Evolutionary conservation across 2,329 filamentous ascomycete genomes (phyloP).

Genomic region (Pyrenophora graminea): DNA sequence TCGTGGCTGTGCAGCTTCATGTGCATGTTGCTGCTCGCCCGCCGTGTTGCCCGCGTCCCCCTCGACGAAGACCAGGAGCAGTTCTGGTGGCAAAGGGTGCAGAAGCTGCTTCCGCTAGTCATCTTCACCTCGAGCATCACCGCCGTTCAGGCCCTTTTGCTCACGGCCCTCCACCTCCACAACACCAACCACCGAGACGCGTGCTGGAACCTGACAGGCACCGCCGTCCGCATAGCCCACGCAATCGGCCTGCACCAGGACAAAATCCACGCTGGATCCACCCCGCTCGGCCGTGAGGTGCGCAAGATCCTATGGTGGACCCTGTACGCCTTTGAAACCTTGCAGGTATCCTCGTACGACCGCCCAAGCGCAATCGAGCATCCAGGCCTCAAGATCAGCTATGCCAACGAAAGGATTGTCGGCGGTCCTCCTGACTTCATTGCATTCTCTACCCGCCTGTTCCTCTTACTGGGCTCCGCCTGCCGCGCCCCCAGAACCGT

Average conservation of each 20-base stretch:
- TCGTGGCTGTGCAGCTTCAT: constrained; percentile 51
- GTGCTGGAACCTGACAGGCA: constrained; percentile 52
- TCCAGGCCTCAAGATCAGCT: constrained; percentile 39
- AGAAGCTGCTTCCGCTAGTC: constrained; percentile 48
- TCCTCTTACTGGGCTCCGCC: constrained; percentile 45
- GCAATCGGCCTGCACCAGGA: constrained; percentile 53
- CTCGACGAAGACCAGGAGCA: constrained; percentile 47
- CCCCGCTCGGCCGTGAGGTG: constrained; percentile 49
- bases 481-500: constrained; percentile 46
- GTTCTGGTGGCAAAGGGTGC: constrained; percentile 50
- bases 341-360: constrained; percentile 52
- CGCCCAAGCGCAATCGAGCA: constrained; percentile 52
- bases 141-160: constrained; percentile 50
- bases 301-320: constrained; percentile 60
- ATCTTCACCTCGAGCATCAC: constrained; percentile 50
- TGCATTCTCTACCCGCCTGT: constrained; percentile 45
- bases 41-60: constrained; percentile 39
- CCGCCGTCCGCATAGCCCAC: constrained; percentile 50
- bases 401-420: constrained; percentile 45
- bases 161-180: constrained; percentile 51
- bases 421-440: constrained; percentile 46
- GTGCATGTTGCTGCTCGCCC: constrained; percentile 49
- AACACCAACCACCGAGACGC: constrained; percentile 52
- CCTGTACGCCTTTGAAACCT: constrained; percentile 55
- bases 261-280: constrained; percentile 41